These are phyloP conservation scores for Coemansia sp. DNA, from an alignment of 192 early-diverging fungal genomes.

Conservation along the genomic window DNA sequence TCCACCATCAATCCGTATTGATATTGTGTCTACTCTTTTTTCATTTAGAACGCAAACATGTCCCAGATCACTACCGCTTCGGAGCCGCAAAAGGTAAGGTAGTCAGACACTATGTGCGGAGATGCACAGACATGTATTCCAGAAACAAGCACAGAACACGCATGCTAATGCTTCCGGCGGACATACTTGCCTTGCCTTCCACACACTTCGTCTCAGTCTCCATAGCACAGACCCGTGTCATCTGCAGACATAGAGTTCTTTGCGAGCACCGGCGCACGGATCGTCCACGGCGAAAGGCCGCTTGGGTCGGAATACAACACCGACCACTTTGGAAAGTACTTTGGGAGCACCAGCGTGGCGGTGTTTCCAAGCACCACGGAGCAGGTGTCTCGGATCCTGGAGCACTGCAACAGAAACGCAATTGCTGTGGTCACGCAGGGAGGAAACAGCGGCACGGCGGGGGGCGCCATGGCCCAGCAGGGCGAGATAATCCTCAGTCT, in stretches of 20 bases:
- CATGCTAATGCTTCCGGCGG: no score
- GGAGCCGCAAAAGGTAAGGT: no score
- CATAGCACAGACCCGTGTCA: conserved; percentile 18
- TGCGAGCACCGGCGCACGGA: conserved; percentile 18
- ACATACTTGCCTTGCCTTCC: no score
- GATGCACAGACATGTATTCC: not conserved
- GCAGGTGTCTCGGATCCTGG: conserved; percentile 81
- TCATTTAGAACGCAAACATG: no score
- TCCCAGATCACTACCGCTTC: no score
- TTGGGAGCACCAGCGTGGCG: conserved; percentile 74
- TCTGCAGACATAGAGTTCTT: conserved; percentile 35
- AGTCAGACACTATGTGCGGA: no score
- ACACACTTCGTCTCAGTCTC: not conserved
- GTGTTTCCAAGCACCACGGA: conserved; percentile 81
- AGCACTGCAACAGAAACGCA: conserved; percentile 80
- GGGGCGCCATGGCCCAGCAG: conserved; percentile 88
- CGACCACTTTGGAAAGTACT: conserved; percentile 93
- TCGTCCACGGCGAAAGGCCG: conserved; percentile 14
- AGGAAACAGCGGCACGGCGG: conserved; percentile 95
- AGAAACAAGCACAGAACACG: not conserved
- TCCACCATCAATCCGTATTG: no score
- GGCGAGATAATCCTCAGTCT: conserved; percentile 87
- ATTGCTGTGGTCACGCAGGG: conserved; percentile 95
- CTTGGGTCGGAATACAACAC: conserved; percentile 52
- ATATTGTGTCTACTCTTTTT: no score